Conservation (phyloP, 2,329 filamentous ascomycete genomes). For the Trichophaea hybrida region DNA sequence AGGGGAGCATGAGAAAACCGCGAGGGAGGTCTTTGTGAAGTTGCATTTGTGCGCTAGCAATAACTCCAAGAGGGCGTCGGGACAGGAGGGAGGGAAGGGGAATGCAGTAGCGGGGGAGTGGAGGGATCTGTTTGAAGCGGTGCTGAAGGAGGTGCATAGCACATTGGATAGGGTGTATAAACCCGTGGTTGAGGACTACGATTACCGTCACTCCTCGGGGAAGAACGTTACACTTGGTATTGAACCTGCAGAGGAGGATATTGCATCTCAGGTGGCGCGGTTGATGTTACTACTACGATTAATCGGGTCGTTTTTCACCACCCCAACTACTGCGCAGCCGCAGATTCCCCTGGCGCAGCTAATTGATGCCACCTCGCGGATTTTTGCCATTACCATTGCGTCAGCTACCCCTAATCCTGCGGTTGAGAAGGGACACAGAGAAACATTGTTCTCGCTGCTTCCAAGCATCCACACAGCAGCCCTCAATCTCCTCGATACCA, state of each 20-base stretch:
- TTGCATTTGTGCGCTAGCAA: slow-evolving; percentile 16
- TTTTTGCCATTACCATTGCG: slow-evolving; percentile 7
- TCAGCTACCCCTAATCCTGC: slow-evolving; percentile 9
- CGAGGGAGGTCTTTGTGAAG: slow-evolving; percentile 14
- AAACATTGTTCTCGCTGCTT: slow-evolving; percentile 13
- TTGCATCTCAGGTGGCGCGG: slow-evolving; percentile 5
- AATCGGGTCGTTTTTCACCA: slow-evolving; percentile 17
- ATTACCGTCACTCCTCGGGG: slow-evolving; percentile 5
- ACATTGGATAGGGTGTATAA: slow-evolving; percentile 13
- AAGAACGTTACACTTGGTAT: too few relatives aligned
- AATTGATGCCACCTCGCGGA: slow-evolving; percentile 15
- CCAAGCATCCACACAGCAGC: slow-evolving; percentile 10
- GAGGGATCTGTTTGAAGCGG: slow-evolving; percentile 8
- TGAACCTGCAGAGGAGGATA: neutral
- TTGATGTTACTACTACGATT: slow-evolving; percentile 11
- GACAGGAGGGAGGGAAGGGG: slow-evolving; percentile 8
- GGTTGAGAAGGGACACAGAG: slow-evolving; percentile 13
- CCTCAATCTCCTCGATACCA: slow-evolving; percentile 13
- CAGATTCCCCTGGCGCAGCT: slow-evolving; percentile 13
- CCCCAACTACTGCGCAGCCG: slow-evolving; percentile 15
- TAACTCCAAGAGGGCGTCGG: slow-evolving; percentile 3
- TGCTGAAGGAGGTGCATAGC: slow-evolving; percentile 11
- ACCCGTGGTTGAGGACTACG: slow-evolving; percentile 13
- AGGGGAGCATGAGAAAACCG: slow-evolving; percentile 8
- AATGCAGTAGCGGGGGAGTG: slow-evolving; percentile 18